A percentile compares a stretch with the other conserved stretches of the same genome.
Evolutionary conservation across 2,329 filamentous ascomycete genomes (phyloP).

Genomic region (Ciborinia camelliae): DNA sequence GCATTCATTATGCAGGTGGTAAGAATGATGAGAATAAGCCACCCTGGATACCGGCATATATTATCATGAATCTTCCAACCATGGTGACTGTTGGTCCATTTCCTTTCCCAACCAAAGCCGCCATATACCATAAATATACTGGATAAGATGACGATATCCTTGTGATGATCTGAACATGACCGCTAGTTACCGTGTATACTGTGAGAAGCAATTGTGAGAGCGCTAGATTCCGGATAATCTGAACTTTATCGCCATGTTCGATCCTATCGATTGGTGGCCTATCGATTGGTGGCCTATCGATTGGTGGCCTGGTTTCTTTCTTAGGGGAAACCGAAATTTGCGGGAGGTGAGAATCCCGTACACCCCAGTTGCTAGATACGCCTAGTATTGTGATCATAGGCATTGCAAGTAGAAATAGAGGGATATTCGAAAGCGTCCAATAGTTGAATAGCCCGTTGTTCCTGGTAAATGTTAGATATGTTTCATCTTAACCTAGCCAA

Average conservation of each 20-base stretch:
- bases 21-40: conserved; percentile 86
- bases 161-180: conserved; percentile 93
- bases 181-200: conserved; percentile 68
- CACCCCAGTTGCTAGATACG: conserved; percentile 53
- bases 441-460: conserved; percentile 83
- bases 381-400: conserved; percentile 71
- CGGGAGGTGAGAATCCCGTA: conserved; percentile 25
- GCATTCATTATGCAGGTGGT: conserved; percentile 75
- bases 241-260: conserved; percentile 4
- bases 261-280: background rate
- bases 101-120: conserved; percentile 36
- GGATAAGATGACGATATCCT: conserved; percentile 85
- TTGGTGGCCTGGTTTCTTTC: background rate
- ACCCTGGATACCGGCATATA: conserved; percentile 81
- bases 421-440: conserved; percentile 83
- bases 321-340: background rate
- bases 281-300: no score
- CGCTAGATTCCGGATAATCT: conserved; percentile 51
- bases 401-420: conserved; percentile 78
- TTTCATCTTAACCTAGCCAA: background rate
- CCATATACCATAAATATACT: conserved; percentile 83
- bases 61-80: conserved; percentile 58
- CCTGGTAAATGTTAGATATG: conserved; percentile 49
- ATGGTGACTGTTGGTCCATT: conserved; percentile 16
- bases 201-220: conserved; percentile 70